Conservation (phyloP, 345 rosid species). For the Hibiscus mutabilis region DNA sequence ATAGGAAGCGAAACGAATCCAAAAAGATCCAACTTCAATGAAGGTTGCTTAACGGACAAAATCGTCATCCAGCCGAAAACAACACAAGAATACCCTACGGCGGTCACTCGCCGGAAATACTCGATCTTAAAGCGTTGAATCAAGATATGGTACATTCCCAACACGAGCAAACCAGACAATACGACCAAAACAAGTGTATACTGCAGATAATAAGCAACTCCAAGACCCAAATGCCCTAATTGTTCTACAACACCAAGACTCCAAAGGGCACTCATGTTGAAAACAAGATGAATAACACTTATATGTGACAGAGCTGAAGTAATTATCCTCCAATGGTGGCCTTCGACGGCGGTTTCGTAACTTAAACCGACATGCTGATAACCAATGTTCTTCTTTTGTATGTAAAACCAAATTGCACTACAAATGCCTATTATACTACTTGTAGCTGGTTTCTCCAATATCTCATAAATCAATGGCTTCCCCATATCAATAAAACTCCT, state of each 20-base stretch:
- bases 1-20: conserved; percentile 93
- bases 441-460: conserved; percentile 81
- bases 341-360: conserved; percentile 71
- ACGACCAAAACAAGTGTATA: conserved; percentile 75
- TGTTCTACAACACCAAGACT: conserved; percentile 91
- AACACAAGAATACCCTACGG: conserved; percentile 98
- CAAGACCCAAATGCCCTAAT: conserved; percentile 63
- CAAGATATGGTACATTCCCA: conserved; percentile 74
- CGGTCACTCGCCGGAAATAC: conserved; percentile 83
- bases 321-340: conserved; percentile 89
- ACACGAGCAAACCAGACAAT: conserved; percentile 65
- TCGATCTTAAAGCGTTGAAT: conserved; percentile 72
- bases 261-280: conserved; percentile 98
- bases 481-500: conserved; percentile 41
- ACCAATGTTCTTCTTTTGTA: conserved; percentile 86
- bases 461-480: conserved; percentile 73
- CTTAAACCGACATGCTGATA: conserved; percentile 89
- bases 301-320: conserved; percentile 96
- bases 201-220: conserved; percentile 74
- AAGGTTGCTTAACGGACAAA: conserved; percentile 88
- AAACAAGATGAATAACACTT: conserved; percentile 84
- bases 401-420: conserved; percentile 67
- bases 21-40: conserved; percentile 82
- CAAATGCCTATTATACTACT: conserved; percentile 71
- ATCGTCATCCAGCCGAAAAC: conserved; percentile 99